Base-by-base conservation (phyloP, 192 early-diverging fungal species). In the Mortierella hygrophila region DNA sequence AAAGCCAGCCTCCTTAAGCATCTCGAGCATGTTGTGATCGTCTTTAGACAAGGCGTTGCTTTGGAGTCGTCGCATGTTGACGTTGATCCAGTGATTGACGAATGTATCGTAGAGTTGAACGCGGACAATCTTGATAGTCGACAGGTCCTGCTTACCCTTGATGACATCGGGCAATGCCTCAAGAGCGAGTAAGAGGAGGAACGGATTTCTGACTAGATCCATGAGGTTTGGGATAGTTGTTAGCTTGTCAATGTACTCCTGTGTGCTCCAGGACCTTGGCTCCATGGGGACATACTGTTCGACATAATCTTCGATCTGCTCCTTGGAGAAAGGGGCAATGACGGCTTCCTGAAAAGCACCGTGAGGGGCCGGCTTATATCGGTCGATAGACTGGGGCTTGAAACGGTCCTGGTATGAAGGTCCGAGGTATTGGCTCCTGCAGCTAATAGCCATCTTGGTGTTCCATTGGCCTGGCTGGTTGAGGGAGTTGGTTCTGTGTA, bases 121-220 rank as follows among this genome's bases (percentile, higher is more conserved):
- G 23, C 70, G 70, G 6, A 35, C 38, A 16, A 72, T 72, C 23
- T 46, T 23, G 16, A 42, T 23, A 6, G 16, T n/a, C 3, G 35
- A 42, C 20, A 72, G 41, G 10, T 38, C 70, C 16, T 38, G 37
- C 3, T 42, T 15, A 23, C 8, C 21, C 23, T n/a, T 16, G n/a
- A 26, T 9, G 21, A 57, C 4, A 7, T n/a, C 4, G 6, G 70
- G 70, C 4, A 72, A 42, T 9, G 23, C n/a, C 15, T 46, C 42
- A 1, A 72, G 23, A 0, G 41, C 18, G 21, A 72, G 23, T 10
- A 13, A 3, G 13, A 72, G 40, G 3, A 72, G 35, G 70, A 72
- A 72, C 4, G 70, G 70, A n/a, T 72, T 72, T 8, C 46, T 72
- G 42, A 72, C 40, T 3, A 72, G 23, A n/a, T 72, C 70, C 38